phyloP scores from a whole-genome alignment of 2,329 filamentous ascomycete genomes.

The Cladosporium oxysporum region DNA sequence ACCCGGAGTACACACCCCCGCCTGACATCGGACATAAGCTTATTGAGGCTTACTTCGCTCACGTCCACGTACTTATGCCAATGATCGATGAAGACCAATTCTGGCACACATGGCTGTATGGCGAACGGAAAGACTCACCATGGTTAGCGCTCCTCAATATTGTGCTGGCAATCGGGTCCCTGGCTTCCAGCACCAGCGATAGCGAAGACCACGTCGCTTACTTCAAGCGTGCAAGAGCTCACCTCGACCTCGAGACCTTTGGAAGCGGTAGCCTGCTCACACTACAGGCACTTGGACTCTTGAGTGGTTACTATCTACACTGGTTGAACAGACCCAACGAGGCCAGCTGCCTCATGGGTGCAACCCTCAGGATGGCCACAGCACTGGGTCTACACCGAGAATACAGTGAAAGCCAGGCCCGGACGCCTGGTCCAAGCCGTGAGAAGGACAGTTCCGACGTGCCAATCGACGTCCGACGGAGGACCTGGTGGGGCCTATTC shows the following conservation, averaged over 20 bases:
- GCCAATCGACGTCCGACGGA: slow-evolving; percentile 61
- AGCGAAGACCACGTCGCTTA: slow-evolving; percentile 34
- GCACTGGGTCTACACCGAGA: slow-evolving; percentile 37
- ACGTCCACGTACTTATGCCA: slow-evolving; percentile 37
- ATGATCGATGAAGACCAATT: slow-evolving; percentile 39
- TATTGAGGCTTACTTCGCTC: slow-evolving; percentile 37
- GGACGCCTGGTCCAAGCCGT: slow-evolving; percentile 35
- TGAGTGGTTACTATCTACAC: slow-evolving; percentile 38
- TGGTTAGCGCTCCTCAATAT: slow-evolving; percentile 38
- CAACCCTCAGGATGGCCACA: slow-evolving; percentile 36
- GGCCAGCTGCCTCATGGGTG: slow-evolving; percentile 37
- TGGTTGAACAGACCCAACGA: slow-evolving; percentile 38
- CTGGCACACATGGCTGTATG: slow-evolving; percentile 35
- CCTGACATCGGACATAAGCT: slow-evolving; percentile 33
- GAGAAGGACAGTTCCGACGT: slow-evolving; percentile 47
- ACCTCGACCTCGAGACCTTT: slow-evolving; percentile 34
- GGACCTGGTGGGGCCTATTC: slow-evolving; percentile 75
- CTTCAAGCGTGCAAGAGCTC: slow-evolving; percentile 35
- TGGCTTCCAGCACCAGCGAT: slow-evolving; percentile 32
- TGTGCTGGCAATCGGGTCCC: slow-evolving; percentile 35
- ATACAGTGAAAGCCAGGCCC: slow-evolving; percentile 41
- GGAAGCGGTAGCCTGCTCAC: slow-evolving; percentile 36
- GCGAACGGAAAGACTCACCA: slow-evolving; percentile 32
- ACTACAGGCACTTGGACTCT: slow-evolving; percentile 34
- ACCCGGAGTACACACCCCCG: slow-evolving; percentile 30